Evolutionary conservation across 2,329 filamentous ascomycete species (phyloP), one percentile per base, ranked within the genome.

Genomic region (Neonectria coccinea): DNA sequence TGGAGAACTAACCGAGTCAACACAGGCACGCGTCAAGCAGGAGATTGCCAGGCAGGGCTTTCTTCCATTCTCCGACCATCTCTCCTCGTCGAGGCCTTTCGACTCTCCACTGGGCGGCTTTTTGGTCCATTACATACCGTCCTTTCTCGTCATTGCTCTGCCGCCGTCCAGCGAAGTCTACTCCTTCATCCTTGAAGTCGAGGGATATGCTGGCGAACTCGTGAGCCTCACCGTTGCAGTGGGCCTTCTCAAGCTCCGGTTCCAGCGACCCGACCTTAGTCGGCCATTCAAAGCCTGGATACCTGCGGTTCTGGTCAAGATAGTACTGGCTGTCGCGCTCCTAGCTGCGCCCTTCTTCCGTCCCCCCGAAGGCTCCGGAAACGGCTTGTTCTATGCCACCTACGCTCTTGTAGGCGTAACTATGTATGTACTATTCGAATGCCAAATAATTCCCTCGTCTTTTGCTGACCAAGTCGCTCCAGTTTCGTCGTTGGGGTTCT

Each of bases 31-130:
- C 2, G 78, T 92, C 2, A 92, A 92, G 69, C 90, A 92, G 73
- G 90, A 93, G 74, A 88, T 93, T 58, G 91, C 90, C 2, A 83
- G 89, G 18, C 89, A 92, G 71, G 91, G 91, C 0, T 88, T 93
- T 61, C 81, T 93, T 0, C 91, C 91, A 0, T 92, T 85, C 61
- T 84, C 89, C 0, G 80, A 80, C 7, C 65, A 86, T 1, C 79
- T 92, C 1, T 88, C 91, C 0, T 90, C 89, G 0, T 90, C 89
- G 0, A 84, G 83, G 22, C 91, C 91, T 0, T 92, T 92, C 69
- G 84, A 85, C 44, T 87, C 90, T 0, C 91, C 91, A 0, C 76
- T 92, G 1, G 90, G 90, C 0, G 91, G 90, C 0, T 82, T 93
- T 0, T 76, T 92, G 4, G 82, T 92, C 2, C 89, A 92, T 70